A percentile compares a stretch with the other conserved stretches of the same genome.
These are phyloP conservation scores for Eutypella sp. DNA, from an alignment of 2,329 filamentous ascomycete genomes.

Conservation along the genomic window DNA sequence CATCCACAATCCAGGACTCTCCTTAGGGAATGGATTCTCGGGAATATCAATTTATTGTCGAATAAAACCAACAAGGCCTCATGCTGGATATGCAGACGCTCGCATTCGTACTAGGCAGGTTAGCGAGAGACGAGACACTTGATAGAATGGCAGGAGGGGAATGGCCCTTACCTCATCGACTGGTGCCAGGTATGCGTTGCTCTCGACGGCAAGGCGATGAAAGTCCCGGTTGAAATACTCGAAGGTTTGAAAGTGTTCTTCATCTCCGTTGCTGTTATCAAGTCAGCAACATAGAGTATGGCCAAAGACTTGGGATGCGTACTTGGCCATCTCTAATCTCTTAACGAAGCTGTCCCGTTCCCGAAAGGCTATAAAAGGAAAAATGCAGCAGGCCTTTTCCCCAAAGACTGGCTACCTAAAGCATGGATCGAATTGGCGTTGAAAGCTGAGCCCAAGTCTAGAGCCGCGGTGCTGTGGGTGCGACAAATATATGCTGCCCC, in stretches of 20 bases:
- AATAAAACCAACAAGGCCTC: conserved; percentile 58
- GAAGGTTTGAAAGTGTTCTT: conserved; percentile 55
- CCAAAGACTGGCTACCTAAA: no score
- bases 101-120: conserved; percentile 56
- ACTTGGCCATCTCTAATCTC: conserved; percentile 21
- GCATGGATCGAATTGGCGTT: no score
- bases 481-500: background rate
- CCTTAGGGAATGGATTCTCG: conserved; percentile 53
- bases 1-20: conserved; percentile 69
- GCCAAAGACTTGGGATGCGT: conserved; percentile 11
- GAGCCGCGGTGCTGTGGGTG: background rate
- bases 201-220: conserved; percentile 62
- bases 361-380: no score
- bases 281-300: conserved; percentile 16
- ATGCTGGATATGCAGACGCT: conserved; percentile 61
- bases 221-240: conserved; percentile 59
- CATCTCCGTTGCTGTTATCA: conserved; percentile 33
- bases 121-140: conserved; percentile 4
- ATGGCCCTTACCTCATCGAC: conserved; percentile 59
- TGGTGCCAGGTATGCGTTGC: conserved; percentile 62
- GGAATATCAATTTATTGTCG: conserved; percentile 63
- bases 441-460: background rate
- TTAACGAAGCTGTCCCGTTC: background rate
- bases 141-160: conserved; percentile 9
- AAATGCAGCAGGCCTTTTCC: no score